These are phyloP conservation scores for Paxillus ammoniavirescens DNA, from an alignment of 768 basidiomycete genomes.

Conservation along the genomic window DNA sequence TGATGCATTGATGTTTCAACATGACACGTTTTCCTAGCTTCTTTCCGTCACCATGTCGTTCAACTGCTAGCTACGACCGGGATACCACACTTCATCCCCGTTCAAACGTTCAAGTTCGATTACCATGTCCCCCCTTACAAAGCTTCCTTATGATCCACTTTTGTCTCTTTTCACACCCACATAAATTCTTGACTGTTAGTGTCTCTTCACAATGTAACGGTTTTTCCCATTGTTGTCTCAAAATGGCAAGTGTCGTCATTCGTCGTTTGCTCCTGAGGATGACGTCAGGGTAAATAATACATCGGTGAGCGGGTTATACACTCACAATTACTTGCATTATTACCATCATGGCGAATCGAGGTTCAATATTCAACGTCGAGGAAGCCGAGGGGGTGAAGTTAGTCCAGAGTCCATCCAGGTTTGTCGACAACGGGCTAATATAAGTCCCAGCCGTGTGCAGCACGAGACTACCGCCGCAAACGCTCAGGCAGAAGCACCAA, in stretches of 20 bases:
- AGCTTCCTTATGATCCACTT: background rate
- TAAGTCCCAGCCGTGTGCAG: slow-evolving; percentile 29
- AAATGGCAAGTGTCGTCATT: slow-evolving; percentile 7
- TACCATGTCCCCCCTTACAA: background rate
- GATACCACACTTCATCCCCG: background rate
- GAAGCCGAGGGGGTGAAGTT: slow-evolving; percentile 36
- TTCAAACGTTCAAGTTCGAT: background rate
- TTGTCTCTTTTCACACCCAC: background rate
- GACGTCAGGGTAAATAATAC: slow-evolving; percentile 4
- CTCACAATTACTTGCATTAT: no score
- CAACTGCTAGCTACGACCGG: background rate
- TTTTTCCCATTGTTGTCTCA: background rate
- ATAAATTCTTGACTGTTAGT: background rate
- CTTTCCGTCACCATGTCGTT: slow-evolving; percentile 25
- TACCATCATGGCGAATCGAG: slow-evolving; percentile 3
- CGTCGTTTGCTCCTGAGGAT: background rate
- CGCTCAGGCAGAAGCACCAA: slow-evolving; percentile 49
- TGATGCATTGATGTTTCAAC: no score
- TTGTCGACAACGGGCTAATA: background rate
- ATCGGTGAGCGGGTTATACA: background rate
- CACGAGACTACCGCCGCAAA: slow-evolving; percentile 55
- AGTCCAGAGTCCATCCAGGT: slow-evolving; percentile 4
- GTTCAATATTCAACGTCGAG: slow-evolving; percentile 37
- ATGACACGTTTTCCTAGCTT: background rate
- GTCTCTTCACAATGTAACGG: background rate